phyloP scores from a whole-genome alignment of 2,329 filamentous ascomycete species.

The Rhytidhysteron rufulum region DNA sequence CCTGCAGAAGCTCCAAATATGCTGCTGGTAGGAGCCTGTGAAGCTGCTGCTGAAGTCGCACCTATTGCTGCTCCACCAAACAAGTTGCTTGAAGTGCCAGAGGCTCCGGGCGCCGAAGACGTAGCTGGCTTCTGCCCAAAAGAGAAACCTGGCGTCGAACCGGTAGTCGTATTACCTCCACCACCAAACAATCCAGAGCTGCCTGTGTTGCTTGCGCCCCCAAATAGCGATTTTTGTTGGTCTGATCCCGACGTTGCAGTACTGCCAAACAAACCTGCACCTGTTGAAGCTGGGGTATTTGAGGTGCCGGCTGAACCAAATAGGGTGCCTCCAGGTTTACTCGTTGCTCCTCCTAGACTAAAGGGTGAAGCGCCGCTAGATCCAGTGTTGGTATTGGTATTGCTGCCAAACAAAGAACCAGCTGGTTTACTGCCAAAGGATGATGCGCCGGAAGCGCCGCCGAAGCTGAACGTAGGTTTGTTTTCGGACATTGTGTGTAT shows the following conservation, averaged over 20 bases:
- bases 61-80: constrained; percentile 13
- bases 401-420: constrained; percentile 41
- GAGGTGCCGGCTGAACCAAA: constrained; percentile 1
- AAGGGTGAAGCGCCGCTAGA: constrained; percentile 8
- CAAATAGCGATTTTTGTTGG: constrained; percentile 4
- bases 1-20: constrained; percentile 6
- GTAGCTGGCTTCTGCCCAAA: constrained; percentile 22
- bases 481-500: constrained; percentile 24
- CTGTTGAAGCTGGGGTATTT: constrained; percentile 4
- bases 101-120: constrained; percentile 25
- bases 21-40: constrained; percentile 1
- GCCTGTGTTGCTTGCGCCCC: constrained; percentile 14
- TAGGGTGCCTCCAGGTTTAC: constrained; percentile 1
- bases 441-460: constrained; percentile 17
- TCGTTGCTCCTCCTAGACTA: constrained; percentile 23
- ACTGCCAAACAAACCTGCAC: constrained; percentile 10
- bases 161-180: constrained; percentile 4
- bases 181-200: constrained; percentile 11
- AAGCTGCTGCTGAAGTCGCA: background rate
- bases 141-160: constrained; percentile 15
- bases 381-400: constrained; percentile 7
- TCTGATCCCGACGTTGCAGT: constrained; percentile 1
- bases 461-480: constrained; percentile 37
- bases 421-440: constrained; percentile 29
- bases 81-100: constrained; percentile 19